Evolutionary conservation across 306 rosid species (phyloP), one percentile per base, ranked within the genome.

Genomic region (Lathyrus tuberosus): DNA sequence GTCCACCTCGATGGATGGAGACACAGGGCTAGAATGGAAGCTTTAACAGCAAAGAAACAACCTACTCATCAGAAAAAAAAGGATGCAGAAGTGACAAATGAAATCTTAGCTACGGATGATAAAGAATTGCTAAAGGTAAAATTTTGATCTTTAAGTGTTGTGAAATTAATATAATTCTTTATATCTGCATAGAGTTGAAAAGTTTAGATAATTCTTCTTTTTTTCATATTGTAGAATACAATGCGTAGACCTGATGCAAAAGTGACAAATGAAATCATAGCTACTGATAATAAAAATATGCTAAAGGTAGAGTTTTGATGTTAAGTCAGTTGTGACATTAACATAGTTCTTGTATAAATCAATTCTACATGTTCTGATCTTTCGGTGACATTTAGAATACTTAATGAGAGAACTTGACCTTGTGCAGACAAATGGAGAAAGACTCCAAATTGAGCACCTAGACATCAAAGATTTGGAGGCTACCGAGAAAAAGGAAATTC

Each of bases 1-100:
- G 3, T 0, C 3, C 88, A 87, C 69, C 20, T 81, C 2, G 4
- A 5, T 3, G 89, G 87, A 18, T 70, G 0, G 42, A 70, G 47
- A 47, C 93, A 87, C 64, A 60, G 4, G 77, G 75, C 65, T 54
- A 3, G 9, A 4, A 31, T 10, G 38, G 78, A 75, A 41, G 84
- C 78, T 67, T 44, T 82, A 33, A 67, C 62, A 53, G 65, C 77
- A 58, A 76, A 76, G 64, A 73, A 44, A 42, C 62, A 47, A 28
- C 22, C 46, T 31, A 5, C 14, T 47, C 20, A 11, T 3, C 51
- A 38, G 54, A 75, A 69, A 38, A 5, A 20, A 53, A 53, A 53
- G 60, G 60, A 22, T 5, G 15, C 31, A 11, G 6, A 22, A 22
- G 60, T 4, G 60, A 20, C 8, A 52, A 18, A 22, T 17, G 4